phyloP scores from a whole-genome alignment of 73 alveolate genomes.

The Tetrahymena malaccensis region DNA sequence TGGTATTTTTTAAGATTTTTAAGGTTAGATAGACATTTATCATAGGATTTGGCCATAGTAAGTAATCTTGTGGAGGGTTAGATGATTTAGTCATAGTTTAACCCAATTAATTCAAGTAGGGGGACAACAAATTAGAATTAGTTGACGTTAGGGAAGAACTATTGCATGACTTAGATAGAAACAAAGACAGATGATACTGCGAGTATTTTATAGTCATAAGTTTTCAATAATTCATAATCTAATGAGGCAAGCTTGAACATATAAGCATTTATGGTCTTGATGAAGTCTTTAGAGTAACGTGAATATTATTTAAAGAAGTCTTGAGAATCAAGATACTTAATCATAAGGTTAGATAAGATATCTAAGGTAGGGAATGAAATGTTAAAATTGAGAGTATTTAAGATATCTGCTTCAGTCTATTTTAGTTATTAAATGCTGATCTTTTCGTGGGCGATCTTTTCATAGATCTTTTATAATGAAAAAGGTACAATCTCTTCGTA shows the following conservation, averaged over 20 bases:
- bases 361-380: conserved; percentile 51
- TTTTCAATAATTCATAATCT: conserved; percentile 62
- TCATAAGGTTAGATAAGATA: not conserved
- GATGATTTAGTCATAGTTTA: conserved; percentile 65
- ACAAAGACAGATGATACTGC: conserved; percentile 78
- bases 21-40: conserved; percentile 71
- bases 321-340: not conserved
- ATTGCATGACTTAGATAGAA: conserved; percentile 76
- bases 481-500: conserved; percentile 85
- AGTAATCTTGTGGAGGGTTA: conserved; percentile 72
- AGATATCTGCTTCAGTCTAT: conserved; percentile 65
- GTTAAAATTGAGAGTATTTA: conserved; percentile 52
- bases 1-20: conserved; percentile 75
- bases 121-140: not conserved
- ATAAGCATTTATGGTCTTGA: conserved; percentile 60
- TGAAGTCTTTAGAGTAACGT: not conserved
- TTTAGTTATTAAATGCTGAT: conserved; percentile 57
- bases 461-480: conserved; percentile 69
- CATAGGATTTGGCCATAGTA: conserved; percentile 81
- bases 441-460: conserved; percentile 81
- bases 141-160: conserved; percentile 48
- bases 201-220: conserved; percentile 49
- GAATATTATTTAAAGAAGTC: not conserved
- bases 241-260: conserved; percentile 75
- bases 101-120: not conserved